These are phyloP conservation scores for Silene vulgaris DNA, from an alignment of 179 eudicot genomes.

Conservation along the genomic window DNA sequence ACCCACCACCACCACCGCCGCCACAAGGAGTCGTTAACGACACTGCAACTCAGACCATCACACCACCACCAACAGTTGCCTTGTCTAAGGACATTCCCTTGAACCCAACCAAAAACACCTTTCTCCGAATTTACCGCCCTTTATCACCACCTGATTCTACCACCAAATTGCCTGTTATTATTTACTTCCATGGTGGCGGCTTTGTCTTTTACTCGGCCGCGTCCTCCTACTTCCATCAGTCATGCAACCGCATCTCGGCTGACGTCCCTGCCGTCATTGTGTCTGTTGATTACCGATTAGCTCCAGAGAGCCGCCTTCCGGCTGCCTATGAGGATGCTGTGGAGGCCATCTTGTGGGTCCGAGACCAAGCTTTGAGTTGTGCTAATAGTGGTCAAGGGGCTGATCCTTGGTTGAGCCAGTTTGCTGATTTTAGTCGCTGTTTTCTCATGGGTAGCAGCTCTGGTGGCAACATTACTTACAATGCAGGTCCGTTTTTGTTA, in stretches of 20 bases:
- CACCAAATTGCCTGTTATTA: constrained; percentile 52
- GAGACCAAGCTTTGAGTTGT: constrained; percentile 39
- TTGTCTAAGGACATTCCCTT: constrained; percentile 64
- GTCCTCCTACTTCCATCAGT: constrained; percentile 38
- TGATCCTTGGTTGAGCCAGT: constrained; percentile 57
- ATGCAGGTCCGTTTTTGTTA: constrained; percentile 38
- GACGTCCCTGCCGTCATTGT: constrained; percentile 43
- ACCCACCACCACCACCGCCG: constrained; percentile 12
- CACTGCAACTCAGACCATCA: neutral
- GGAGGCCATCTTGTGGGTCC: constrained; percentile 58
- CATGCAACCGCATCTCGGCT: constrained; percentile 35
- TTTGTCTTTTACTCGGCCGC: constrained; percentile 49
- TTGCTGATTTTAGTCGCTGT: constrained; percentile 51
- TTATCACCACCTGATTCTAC: neutral
- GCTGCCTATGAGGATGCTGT: constrained; percentile 74
- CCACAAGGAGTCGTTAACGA: neutral
- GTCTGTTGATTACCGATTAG: constrained; percentile 64
- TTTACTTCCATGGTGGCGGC: constrained; percentile 83
- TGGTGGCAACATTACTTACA: constrained; percentile 62
- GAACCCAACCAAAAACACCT: constrained; percentile 47
- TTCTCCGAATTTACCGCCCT: constrained; percentile 45
- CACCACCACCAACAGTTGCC: constrained; percentile 10
- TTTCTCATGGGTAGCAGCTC: constrained; percentile 68
- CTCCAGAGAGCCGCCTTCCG: constrained; percentile 77
- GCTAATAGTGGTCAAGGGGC: constrained; percentile 19